Percentiles rank a stretch among this genome's conserved stretches.
Conservation (phyloP, 306 rosid genomes). For the Psophocarpus tetragonolobus region DNA sequence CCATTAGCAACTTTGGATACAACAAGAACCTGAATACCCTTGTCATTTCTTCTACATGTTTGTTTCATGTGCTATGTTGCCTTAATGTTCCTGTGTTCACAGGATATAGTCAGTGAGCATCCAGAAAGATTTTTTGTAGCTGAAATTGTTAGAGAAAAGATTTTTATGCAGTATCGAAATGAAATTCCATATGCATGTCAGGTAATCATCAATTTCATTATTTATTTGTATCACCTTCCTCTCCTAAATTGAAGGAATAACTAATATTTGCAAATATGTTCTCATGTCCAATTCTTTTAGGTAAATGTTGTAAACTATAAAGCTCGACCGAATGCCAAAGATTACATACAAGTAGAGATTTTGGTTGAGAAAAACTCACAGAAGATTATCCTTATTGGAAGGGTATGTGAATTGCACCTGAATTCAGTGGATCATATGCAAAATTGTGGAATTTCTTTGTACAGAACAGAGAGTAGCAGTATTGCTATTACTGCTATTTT, state of each 20-base stretch:
- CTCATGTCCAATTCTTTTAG: slow-evolving; percentile 43
- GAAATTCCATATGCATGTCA: slow-evolving; percentile 96
- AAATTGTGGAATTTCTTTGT: slow-evolving; percentile 1
- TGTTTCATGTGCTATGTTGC: slow-evolving; percentile 31
- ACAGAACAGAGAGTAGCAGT: background rate
- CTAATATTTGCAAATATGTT: background rate
- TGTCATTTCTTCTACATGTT: slow-evolving; percentile 16
- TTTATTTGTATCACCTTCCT: slow-evolving; percentile 25
- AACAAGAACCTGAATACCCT: background rate
- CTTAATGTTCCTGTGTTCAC: slow-evolving; percentile 40
- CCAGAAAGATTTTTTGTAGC: slow-evolving; percentile 94
- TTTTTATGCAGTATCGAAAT: slow-evolving; percentile 86
- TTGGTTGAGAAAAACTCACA: slow-evolving; percentile 88
- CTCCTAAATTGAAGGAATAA: slow-evolving; percentile 5
- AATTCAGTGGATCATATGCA: slow-evolving; percentile 10
- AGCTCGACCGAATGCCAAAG: slow-evolving; percentile 84
- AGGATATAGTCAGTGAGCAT: slow-evolving; percentile 96
- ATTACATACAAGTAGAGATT: slow-evolving; percentile 87
- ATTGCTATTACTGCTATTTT: background rate
- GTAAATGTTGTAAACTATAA: slow-evolving; percentile 91
- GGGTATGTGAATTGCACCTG: slow-evolving; percentile 46
- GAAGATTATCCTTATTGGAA: slow-evolving; percentile 85
- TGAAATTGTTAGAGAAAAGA: slow-evolving; percentile 94
- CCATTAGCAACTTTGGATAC: background rate
- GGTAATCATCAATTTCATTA: slow-evolving; percentile 48